phyloP scores from a whole-genome alignment of 2,329 filamentous ascomycete genomes.

The Metarhizium anisopliae region DNA sequence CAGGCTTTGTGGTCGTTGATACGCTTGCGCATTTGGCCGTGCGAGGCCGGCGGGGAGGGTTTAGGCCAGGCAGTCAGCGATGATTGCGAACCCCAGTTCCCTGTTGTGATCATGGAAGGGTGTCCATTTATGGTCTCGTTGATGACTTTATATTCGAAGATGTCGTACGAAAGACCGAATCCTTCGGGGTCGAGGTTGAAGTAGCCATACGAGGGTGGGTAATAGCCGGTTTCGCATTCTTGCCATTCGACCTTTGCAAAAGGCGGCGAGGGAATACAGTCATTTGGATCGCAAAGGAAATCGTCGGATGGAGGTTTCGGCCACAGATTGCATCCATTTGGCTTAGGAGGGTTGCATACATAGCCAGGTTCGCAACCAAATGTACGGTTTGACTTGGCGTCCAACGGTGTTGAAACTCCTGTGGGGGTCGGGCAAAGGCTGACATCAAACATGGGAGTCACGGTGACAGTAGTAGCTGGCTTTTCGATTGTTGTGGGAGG shows the following conservation, averaged over 20 bases:
- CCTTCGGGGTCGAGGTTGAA: conserved; percentile 53
- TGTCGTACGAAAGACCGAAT: conserved; percentile 55
- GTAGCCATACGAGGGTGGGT: conserved; percentile 42
- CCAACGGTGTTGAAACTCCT: conserved; percentile 21
- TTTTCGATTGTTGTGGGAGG: conserved; percentile 17
- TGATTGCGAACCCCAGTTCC: conserved; percentile 46
- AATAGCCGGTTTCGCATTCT: conserved; percentile 37
- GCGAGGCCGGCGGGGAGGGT: background rate
- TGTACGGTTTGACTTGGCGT: conserved; percentile 31
- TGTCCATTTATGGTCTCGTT: conserved; percentile 26
- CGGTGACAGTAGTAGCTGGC: conserved; percentile 19
- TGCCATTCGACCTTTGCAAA: conserved; percentile 32
- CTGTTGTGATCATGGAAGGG: conserved; percentile 39
- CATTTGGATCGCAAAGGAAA: conserved; percentile 35
- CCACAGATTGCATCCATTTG: conserved; percentile 42
- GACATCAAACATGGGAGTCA: conserved; percentile 19
- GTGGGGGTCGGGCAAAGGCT: conserved; percentile 37
- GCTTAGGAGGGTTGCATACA: conserved; percentile 44
- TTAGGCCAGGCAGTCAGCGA: conserved; percentile 27
- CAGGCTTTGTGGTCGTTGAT: conserved; percentile 7
- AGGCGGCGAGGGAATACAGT: conserved; percentile 35
- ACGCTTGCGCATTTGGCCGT: background rate
- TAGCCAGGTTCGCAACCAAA: conserved; percentile 46
- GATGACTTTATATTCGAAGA: conserved; percentile 42
- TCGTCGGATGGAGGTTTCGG: conserved; percentile 33